phyloP scores from a whole-genome alignment of 495 filamentous ascomycete species.

The Parmelia sp. region DNA sequence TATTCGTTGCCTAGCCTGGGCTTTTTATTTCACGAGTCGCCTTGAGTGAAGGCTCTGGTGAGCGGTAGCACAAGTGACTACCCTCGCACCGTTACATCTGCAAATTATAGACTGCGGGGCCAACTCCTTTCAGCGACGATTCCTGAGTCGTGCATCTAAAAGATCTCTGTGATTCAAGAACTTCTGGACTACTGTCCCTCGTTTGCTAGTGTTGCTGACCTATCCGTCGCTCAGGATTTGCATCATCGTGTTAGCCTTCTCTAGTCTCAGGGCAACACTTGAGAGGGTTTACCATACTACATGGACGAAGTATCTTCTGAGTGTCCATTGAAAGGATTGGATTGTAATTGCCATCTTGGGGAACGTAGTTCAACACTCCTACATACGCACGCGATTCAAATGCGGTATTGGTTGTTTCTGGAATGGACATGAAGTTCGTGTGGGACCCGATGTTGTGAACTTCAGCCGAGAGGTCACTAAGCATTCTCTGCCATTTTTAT shows the following conservation, averaged over 20 bases:
- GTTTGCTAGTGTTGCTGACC: not conserved
- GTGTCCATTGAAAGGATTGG: not conserved
- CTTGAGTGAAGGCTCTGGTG: conserved; percentile 1
- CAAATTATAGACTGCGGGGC: not conserved
- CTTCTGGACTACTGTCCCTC: not conserved
- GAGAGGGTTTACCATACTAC: not conserved
- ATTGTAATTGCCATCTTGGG: too few species aligned
- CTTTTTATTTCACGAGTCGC: not conserved
- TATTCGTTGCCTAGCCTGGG: not conserved
- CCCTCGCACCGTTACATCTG: not conserved
- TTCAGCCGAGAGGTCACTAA: too few species aligned
- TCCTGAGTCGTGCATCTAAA: not conserved
- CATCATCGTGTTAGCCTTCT: not conserved
- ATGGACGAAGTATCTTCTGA: not conserved
- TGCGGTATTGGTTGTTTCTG: too few species aligned
- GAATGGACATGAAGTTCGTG: too few species aligned
- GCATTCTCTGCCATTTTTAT: too few species aligned
- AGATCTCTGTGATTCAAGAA: not conserved
- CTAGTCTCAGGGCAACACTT: not conserved
- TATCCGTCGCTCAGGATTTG: not conserved
- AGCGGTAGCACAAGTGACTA: not conserved
- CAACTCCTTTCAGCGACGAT: not conserved
- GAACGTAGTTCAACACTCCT: too few species aligned
- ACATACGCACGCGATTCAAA: too few species aligned
- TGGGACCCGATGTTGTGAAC: too few species aligned